phyloP scores from a whole-genome alignment of 129 eudicot genomes.

The Lactuca sativa region DNA sequence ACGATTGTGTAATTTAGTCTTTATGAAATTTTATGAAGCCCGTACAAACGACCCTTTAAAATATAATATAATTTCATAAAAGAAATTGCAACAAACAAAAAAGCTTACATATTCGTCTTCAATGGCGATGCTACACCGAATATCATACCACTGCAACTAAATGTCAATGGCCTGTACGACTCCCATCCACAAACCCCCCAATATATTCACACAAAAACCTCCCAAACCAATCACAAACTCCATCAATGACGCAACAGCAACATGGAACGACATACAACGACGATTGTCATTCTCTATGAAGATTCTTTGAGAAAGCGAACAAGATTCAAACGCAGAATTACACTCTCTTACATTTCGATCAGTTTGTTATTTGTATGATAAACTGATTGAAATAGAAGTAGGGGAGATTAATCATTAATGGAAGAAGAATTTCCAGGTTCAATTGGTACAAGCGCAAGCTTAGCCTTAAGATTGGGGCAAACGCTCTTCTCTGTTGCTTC shows the following conservation, averaged over 20 bases:
- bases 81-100: background rate
- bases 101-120: constrained; percentile 23
- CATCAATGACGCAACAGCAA: constrained; percentile 11
- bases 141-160: constrained; percentile 24
- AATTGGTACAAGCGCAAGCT: constrained; percentile 77
- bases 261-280: background rate
- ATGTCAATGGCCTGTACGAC: constrained; percentile 7
- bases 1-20: too few relatives aligned
- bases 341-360: background rate
- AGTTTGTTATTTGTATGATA: background rate
- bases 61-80: too few relatives aligned
- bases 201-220: background rate
- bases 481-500: constrained; percentile 71
- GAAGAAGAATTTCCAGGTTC: constrained; percentile 70
- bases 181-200: constrained; percentile 4
- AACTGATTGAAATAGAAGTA: background rate
- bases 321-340: background rate
- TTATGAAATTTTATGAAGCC: too few relatives aligned
- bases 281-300: constrained; percentile 13
- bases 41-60: too few relatives aligned
- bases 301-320: background rate
- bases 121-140: constrained; percentile 20
- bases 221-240: constrained; percentile 1
- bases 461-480: constrained; percentile 80
- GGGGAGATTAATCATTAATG: constrained; percentile 15